Evolutionary conservation across 164 flowering plant genomes (phyloP).

Genomic region (Protea cynaroides): DNA sequence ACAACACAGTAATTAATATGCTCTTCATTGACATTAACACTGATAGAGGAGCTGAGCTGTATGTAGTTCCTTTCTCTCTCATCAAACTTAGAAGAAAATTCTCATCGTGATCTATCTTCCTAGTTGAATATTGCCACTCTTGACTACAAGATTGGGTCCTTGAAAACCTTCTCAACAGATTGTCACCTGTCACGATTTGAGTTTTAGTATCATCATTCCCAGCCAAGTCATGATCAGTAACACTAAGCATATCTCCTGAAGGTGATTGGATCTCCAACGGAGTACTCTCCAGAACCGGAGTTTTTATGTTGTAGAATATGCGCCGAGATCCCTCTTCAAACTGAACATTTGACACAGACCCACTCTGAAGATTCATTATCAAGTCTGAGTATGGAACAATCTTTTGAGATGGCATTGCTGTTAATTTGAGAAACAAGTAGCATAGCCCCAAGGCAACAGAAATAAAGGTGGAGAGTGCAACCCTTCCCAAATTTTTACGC

Average conservation of each 20-base stretch:
- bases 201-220: slow-evolving; percentile 12
- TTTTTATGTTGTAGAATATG: slow-evolving; percentile 49
- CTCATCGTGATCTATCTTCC: slow-evolving; percentile 91
- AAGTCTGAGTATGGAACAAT: slow-evolving; percentile 82
- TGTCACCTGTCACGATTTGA: slow-evolving; percentile 7
- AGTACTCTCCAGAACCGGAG: slow-evolving; percentile 17
- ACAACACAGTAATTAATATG: slow-evolving; percentile 61
- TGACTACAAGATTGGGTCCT: slow-evolving; percentile 31
- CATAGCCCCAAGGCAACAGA: slow-evolving; percentile 56
- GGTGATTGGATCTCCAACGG: slow-evolving; percentile 19
- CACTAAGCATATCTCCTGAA: slow-evolving; percentile 12
- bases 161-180: slow-evolving; percentile 22
- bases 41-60: slow-evolving; percentile 88
- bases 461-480: slow-evolving; percentile 36
- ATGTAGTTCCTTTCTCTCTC: slow-evolving; percentile 77
- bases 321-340: slow-evolving; percentile 92
- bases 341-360: slow-evolving; percentile 59
- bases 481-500: slow-evolving; percentile 46
- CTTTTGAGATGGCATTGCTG: slow-evolving; percentile 58
- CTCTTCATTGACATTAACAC: slow-evolving; percentile 50
- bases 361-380: slow-evolving; percentile 56
- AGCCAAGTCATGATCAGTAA: slow-evolving; percentile 18
- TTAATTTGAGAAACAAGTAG: slow-evolving; percentile 59
- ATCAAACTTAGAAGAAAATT: slow-evolving; percentile 76
- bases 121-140: slow-evolving; percentile 76